A percentile compares a stretch with the other conserved stretches of the same genome.
phyloP scores from a whole-genome alignment of 257 asterid species.

The Rauvolfia tetraphylla region DNA sequence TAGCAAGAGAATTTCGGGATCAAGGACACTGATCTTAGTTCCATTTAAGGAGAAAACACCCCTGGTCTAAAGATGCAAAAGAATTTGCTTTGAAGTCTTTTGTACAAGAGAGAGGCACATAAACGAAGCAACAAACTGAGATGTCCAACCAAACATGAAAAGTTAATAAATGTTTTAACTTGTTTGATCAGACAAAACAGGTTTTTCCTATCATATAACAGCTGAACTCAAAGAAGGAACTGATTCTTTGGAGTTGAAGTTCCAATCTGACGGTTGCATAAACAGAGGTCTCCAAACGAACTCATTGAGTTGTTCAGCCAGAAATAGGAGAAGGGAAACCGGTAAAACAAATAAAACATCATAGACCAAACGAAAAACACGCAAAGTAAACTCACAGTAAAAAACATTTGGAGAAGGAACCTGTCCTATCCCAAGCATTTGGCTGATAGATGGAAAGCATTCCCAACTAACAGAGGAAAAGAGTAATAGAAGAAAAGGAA shows the following conservation, averaged over 20 bases:
- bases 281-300: background rate
- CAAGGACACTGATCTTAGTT: background rate
- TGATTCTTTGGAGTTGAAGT: background rate
- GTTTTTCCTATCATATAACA: background rate
- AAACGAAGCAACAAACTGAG: background rate
- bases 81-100: background rate
- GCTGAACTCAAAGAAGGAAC: background rate
- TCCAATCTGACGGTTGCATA: background rate
- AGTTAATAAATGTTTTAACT: background rate
- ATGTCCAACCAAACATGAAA: background rate
- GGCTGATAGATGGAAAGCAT: background rate
- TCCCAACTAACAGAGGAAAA: background rate
- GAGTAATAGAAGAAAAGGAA: background rate
- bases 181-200: background rate
- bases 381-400: background rate
- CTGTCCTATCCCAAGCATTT: background rate
- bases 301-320: background rate
- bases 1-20: background rate
- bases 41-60: background rate
- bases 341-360: background rate
- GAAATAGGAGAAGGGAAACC: background rate
- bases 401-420: background rate
- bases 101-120: background rate
- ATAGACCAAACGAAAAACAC: background rate
- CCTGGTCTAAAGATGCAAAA: background rate